These are phyloP conservation scores for Tricholoma flavovirens DNA, from an alignment of 768 basidiomycete genomes.

Conservation along the genomic window DNA sequence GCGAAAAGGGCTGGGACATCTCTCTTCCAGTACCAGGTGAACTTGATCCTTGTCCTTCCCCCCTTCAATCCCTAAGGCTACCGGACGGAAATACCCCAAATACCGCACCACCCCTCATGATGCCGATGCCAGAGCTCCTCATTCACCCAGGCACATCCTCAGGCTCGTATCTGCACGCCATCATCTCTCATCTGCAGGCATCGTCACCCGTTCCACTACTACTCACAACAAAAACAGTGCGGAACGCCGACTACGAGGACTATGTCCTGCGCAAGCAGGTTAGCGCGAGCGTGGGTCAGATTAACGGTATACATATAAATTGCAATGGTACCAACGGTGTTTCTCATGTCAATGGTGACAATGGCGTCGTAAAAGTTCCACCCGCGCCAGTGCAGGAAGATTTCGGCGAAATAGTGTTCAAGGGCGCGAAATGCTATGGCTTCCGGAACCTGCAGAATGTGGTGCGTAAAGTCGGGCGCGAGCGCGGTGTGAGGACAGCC, in stretches of 20 bases:
- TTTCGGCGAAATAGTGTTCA: constrained; percentile 68
- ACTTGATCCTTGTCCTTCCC: constrained; percentile 26
- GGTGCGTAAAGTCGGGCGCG: constrained; percentile 87
- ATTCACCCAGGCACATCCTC: constrained; percentile 82
- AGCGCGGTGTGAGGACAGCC: constrained; percentile 67
- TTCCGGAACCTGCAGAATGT: constrained; percentile 97
- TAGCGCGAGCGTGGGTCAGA: background rate
- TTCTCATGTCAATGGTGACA: too few species aligned
- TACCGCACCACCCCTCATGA: constrained; percentile 4
- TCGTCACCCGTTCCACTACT: constrained; percentile 40
- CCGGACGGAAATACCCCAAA: background rate
- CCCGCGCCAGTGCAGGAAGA: constrained; percentile 23
- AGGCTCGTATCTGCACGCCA: constrained; percentile 84
- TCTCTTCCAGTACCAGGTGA: constrained; percentile 51
- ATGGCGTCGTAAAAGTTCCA: constrained; percentile 1
- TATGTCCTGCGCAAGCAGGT: constrained; percentile 39
- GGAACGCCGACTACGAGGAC: constrained; percentile 76
- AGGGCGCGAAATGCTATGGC: constrained; percentile 93
- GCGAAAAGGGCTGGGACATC: constrained; percentile 77
- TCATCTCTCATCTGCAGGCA: constrained; percentile 52
- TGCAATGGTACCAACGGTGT: background rate
- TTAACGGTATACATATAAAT: background rate
- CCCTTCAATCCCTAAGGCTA: constrained; percentile 7
- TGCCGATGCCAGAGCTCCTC: constrained; percentile 63
- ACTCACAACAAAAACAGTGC: constrained; percentile 52